Evolutionary conservation across 2,329 filamentous ascomycete genomes (phyloP), one percentile per base, ranked within the genome.

Genomic region (Fusarium sororula): DNA sequence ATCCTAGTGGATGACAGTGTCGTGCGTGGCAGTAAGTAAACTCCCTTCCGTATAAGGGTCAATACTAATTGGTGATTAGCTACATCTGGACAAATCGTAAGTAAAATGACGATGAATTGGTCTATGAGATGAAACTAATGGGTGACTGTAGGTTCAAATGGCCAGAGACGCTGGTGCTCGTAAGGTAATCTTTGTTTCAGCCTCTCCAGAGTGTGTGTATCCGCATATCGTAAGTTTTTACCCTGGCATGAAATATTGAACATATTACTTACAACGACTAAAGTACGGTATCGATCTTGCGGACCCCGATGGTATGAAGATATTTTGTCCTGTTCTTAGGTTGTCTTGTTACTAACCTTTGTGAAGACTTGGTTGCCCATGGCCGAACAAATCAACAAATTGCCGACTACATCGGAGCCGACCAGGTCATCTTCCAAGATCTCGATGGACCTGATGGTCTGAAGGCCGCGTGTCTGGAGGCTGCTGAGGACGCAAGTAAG

Each of bases 1-100:
- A 87, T 95, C 17, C 85, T 98, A 2, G 93, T 98, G 3, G 96
- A 98, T 77, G 96, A 98, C 83, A 94, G 91, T 77, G 94, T 98
- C 67, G 95, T 98, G 9, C 90, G 95, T 42, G 95, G 95, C 47
- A 75, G 66, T 72, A 42, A 54, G 63, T 35, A 53, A 30, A 26
- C 10, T 28, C 6, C 8, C 8, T 20, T 9, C 7, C 6, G 20
- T 41, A 12, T 12, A 14, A 22, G 17, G 28, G 22, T 26, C 15
- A 41, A 17, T 28, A n/a, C 48, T 72, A n/a, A 72, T 53, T 17
- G 28, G 14, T 28, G 20, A 62, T 53, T 15, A 72, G 68, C 70
- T 30, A 90, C 90, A 74, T 89, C 90, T 35, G 87, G 92, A 18
- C 89, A 94, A 79, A 92, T 92, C 75, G 93, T 94, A 41, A 87